Evolutionary conservation across 148 eudicot genomes (phyloP).

Genomic region (Nepenthes gracilis): DNA sequence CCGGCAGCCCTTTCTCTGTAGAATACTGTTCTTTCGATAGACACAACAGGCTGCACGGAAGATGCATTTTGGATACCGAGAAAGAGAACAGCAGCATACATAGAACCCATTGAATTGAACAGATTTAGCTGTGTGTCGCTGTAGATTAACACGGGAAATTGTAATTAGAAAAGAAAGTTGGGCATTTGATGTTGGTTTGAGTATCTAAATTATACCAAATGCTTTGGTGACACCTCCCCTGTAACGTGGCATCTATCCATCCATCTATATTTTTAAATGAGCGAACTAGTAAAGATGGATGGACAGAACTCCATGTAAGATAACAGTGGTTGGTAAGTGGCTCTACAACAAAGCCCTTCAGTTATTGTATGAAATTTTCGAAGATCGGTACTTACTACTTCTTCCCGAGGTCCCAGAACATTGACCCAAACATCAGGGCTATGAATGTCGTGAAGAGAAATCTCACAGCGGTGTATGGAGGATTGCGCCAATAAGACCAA

Average conservation of each 20-base stretch:
- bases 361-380: no score
- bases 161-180: neutral
- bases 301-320: no score
- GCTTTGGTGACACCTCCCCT: no score
- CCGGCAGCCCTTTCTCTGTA: neutral
- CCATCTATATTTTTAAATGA: no score
- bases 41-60: neutral
- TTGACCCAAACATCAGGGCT: neutral
- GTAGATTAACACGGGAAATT: neutral
- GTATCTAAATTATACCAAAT: no score
- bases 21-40: neutral
- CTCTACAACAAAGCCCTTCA: neutral
- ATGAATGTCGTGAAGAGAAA: slow-evolving; percentile 2
- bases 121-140: neutral
- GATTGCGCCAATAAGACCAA: slow-evolving; percentile 6
- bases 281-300: no score
- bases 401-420: slow-evolving; percentile 4
- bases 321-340: no score
- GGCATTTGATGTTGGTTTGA: neutral
- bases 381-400: neutral
- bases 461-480: slow-evolving; percentile 5
- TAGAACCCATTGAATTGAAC: neutral
- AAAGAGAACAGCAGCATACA: neutral
- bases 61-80: neutral
- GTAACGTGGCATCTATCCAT: no score